These are phyloP conservation scores for Boletus huronensis DNA, from an alignment of 768 basidiomycete species.

Conservation along the genomic window DNA sequence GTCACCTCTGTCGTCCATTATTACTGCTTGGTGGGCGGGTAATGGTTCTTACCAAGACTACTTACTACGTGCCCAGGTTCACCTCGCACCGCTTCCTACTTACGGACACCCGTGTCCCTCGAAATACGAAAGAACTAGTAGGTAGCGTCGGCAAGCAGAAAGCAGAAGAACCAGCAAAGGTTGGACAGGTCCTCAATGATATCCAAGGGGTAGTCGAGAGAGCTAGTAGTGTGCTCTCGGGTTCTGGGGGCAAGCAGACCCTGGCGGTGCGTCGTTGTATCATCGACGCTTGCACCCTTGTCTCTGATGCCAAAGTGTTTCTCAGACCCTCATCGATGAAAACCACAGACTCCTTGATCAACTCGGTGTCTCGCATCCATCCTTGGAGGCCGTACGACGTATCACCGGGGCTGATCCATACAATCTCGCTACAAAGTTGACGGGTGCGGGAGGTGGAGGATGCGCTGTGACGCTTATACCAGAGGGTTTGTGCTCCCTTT, in stretches of 20 bases:
- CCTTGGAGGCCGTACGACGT: constrained; percentile 77
- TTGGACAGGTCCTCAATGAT: constrained; percentile 69
- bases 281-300: not conserved
- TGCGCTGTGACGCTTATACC: constrained; percentile 95
- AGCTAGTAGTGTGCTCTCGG: constrained; percentile 70
- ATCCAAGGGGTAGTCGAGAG: constrained; percentile 87
- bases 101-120: constrained; percentile 88
- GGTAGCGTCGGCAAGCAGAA: constrained; percentile 81
- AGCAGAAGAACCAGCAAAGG: constrained; percentile 77
- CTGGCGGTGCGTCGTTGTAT: constrained; percentile 50
- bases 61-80: constrained; percentile 52
- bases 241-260: constrained; percentile 28
- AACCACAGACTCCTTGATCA: constrained; percentile 84
- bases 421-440: constrained; percentile 85
- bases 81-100: constrained; percentile 86
- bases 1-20: constrained; percentile 23
- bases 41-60: constrained; percentile 5
- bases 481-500: constrained; percentile 58
- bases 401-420: constrained; percentile 63
- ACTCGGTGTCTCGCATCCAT: constrained; percentile 88
- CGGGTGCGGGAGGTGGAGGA: constrained; percentile 98
- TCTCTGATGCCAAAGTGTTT: not conserved
- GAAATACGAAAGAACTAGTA: constrained; percentile 93
- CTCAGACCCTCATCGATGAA: constrained; percentile 75
- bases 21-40: not conserved